phyloP scores from a whole-genome alignment of 2,329 filamentous ascomycete species.

The Thielaviopsis populi region DNA sequence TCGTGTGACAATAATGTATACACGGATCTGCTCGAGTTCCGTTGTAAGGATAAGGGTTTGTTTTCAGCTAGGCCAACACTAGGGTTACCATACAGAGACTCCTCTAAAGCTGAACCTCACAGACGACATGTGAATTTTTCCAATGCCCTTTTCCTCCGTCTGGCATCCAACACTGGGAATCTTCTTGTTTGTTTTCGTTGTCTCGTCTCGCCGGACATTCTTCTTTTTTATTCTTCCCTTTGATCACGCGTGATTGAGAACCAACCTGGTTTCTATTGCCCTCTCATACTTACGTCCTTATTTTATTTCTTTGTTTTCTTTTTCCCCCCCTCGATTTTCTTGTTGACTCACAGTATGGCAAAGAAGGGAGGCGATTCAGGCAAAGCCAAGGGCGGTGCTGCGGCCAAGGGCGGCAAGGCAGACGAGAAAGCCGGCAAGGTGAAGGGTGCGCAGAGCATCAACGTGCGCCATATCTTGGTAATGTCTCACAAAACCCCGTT shows the following conservation, averaged over 20 bases:
- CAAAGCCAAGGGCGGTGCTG: slow-evolving; percentile 21
- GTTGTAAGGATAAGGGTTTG: neutral
- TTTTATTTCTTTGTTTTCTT: neutral
- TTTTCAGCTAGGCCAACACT: neutral
- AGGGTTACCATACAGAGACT: neutral
- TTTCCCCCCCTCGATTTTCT: neutral
- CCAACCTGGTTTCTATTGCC: neutral
- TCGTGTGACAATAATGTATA: neutral
- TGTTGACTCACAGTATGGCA: slow-evolving; percentile 7
- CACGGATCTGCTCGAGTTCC: neutral
- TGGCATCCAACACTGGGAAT: neutral
- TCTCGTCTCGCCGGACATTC: too few species aligned
- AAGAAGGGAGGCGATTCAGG: slow-evolving; percentile 14
- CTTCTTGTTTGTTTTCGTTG: neutral
- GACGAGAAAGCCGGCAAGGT: slow-evolving; percentile 29
- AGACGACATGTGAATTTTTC: neutral
- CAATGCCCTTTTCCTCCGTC: neutral
- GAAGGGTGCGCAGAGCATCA: slow-evolving; percentile 53
- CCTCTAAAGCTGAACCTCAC: neutral
- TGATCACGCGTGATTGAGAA: neutral
- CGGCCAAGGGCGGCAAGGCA: slow-evolving; percentile 26
- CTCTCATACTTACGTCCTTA: neutral
- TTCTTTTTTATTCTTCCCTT: too few species aligned
- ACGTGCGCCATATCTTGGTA: slow-evolving; percentile 57
- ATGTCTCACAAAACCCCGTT: slow-evolving; percentile 14